Evolutionary conservation across 192 early-diverging fungal species (phyloP), one percentile per base, ranked within the genome.

Genomic region (Umbelopsis sp.): DNA sequence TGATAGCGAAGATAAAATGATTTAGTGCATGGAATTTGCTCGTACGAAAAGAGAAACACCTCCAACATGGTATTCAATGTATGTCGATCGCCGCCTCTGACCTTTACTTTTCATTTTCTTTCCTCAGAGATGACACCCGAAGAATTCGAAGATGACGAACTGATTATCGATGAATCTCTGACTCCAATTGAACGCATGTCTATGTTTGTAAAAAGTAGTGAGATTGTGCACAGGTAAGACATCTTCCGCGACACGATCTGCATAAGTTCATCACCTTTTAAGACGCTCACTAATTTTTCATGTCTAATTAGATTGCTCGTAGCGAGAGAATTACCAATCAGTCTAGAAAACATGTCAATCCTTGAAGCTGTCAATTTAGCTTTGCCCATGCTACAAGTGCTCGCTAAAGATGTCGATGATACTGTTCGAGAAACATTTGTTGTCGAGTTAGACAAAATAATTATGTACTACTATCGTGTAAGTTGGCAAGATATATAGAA

Each of bases 371-470:
- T 84, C 10, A 66, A 78, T 65, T 49, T 71, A 38, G 69, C 82
- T 34, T 34, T 84, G 65, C 78, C 83, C 1, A 45, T 84, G 47
- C 65, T 82, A 24, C 66, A 77, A 25, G 56, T 45, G 31, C 45
- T 84, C 16, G 77, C 71, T 22, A 77, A 59, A 36, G 83, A 84
- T 71, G 26, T 74, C 45, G 80, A 84, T 50, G 83, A 82, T 62
- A 65, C 62, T 45, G 83, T 84, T 16, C 56, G 73, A 66, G 83
- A 84, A 49, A 74, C 80, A 22, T 77, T 84, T 47, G 80, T 72
- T 9, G 68, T 70, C 38, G 80, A 84, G 68, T 51, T 84, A 16
- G 83, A 84, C 65, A 82, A 84, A 65, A 80, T 82, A 32, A 84
- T 84, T 29, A 59, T 79, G 67, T 84, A 73, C 56, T 84, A 75